Evolutionary conservation across 148 eudicot genomes (phyloP), one percentile per base, ranked within the genome.

Genomic region (Rhododendron williamsianum): DNA sequence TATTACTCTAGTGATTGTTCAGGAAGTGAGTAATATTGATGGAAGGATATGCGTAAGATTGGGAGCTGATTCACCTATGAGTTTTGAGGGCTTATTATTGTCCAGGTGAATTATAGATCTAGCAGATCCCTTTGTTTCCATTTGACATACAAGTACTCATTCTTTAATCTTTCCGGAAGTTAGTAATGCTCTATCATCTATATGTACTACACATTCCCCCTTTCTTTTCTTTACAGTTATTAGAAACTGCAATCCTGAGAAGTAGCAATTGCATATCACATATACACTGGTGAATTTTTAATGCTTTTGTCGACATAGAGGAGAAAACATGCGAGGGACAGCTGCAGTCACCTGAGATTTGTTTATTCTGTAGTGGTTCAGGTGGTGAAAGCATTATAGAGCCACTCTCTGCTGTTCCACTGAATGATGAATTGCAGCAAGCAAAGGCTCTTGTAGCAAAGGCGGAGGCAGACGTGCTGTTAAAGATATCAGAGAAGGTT

Each of bases 31-130:
- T 81, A 92, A 94, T 84, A 81, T 92, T 85, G 92, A 93, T 87
- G 99, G 99, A 78, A 93, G 99, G 88, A 92, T 95, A 95, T 97
- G 99, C 88, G 86, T 97, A 86, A 91, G 85, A 86, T 91, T 95
- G 87, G 90, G 90, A 65, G 83, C 89, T 84, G 92, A 91, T 84
- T 89, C 86, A 46, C 85, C 83, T 41, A 84, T 89, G 83, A 90
- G 87, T 87, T 88, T 95, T 86, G 91, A 93, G 82, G 99, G 99
- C 73, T 89, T 97, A 84, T 85, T 97, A 86, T 88, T 97, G 85
- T 92, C 98, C 86, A 97, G 99, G 99, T 96, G 84, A 79, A 80
- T 81, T 79, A 63, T 43, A 63, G 46, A 46, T 87, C 88, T 86
- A 18, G 82, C 58, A 86, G 49, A 81, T 13, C 27, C 63, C 35